These are phyloP conservation scores for Colletotrichum chlorophyti DNA, from an alignment of 2,329 filamentous ascomycete genomes.

Conservation along the genomic window DNA sequence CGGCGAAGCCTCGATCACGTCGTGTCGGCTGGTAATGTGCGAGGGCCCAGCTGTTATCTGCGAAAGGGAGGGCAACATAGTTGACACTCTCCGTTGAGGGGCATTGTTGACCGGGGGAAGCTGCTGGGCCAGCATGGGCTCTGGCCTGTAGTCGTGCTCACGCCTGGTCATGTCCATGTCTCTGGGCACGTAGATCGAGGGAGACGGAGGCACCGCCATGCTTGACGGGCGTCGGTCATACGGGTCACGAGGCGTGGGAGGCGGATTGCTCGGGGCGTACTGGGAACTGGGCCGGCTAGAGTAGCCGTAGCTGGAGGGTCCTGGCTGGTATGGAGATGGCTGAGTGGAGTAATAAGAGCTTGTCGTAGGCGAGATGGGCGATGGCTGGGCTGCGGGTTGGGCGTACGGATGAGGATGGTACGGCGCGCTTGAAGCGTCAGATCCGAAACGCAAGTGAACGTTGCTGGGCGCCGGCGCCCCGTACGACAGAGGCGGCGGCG, in stretches of 20 bases:
- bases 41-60: not conserved
- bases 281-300: slow-evolving; percentile 37
- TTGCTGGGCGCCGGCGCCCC: slow-evolving; percentile 34
- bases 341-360: slow-evolving; percentile 41
- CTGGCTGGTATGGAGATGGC: slow-evolving; percentile 50
- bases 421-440: slow-evolving; percentile 39
- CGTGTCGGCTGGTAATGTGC: not conserved
- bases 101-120: slow-evolving; percentile 39
- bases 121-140: slow-evolving; percentile 36
- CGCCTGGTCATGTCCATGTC: slow-evolving; percentile 5
- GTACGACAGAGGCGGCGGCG: slow-evolving; percentile 38
- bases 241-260: slow-evolving; percentile 39
- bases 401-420: slow-evolving; percentile 44
- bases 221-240: slow-evolving; percentile 47
- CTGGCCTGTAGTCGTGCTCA: slow-evolving; percentile 28
- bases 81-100: slow-evolving; percentile 36
- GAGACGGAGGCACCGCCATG: slow-evolving; percentile 46
- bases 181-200: slow-evolving; percentile 35
- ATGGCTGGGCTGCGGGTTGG: slow-evolving; percentile 38
- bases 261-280: slow-evolving; percentile 37
- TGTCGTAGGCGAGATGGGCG: slow-evolving; percentile 41
- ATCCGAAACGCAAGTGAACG: slow-evolving; percentile 44
- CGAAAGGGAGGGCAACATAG: slow-evolving; percentile 6
- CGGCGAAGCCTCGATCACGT: slow-evolving; percentile 24
- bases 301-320: slow-evolving; percentile 47